Evolutionary conservation across 1,284 basidiomycete genomes (phyloP), one percentile per base, ranked within the genome.

Genomic region (Coniophora puteana): DNA sequence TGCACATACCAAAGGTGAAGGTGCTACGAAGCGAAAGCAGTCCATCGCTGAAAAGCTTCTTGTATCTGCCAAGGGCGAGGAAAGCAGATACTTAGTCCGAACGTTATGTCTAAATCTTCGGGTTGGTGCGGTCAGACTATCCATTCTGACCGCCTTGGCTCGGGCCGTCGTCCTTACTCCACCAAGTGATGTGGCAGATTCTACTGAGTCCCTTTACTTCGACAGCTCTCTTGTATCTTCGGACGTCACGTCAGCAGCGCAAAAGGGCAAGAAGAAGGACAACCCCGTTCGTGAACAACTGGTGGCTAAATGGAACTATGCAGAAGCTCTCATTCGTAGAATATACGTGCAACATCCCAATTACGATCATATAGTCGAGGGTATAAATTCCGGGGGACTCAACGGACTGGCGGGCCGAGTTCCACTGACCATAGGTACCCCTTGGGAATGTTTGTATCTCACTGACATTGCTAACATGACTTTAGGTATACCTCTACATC

Each of bases 341-440:
- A 82, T 89, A 1, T 94, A 88, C 55, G 89, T 89, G 11, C 80
- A 87, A 43, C 93, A 94, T 69, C 93, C 93, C 12, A 89, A 91
- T 57, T 93, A 92, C 57, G 81, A 83, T 36, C 74, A 92, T 52
- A 83, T 97, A 27, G 70, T 87, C 5, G 62, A 66, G 3, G 89
- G 82, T 11, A 61, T 91, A 23, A 65, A 85, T n/a, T 61, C 75
- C 8, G 64, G 57, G 20, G 87, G 86, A 2, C 63, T 91, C 12
- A 73, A 78, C 25, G 71, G 67, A 3, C 67, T 93, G 8, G 65
- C 73, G 23, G 67, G 74, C n/a, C 69, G 71, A 16, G 88, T 95
- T 1, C 78, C 81, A 1, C 71, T 95, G 30, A 76, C 78, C 21
- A 78, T 94, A 29, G 92, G 89, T 86, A 47, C 54, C 74, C 64